Percentiles rank a stretch among this genome's conserved stretches.
Evolutionary conservation across 805 yeast species (phyloP).

Genomic region (Lipomyces mesembrius): DNA sequence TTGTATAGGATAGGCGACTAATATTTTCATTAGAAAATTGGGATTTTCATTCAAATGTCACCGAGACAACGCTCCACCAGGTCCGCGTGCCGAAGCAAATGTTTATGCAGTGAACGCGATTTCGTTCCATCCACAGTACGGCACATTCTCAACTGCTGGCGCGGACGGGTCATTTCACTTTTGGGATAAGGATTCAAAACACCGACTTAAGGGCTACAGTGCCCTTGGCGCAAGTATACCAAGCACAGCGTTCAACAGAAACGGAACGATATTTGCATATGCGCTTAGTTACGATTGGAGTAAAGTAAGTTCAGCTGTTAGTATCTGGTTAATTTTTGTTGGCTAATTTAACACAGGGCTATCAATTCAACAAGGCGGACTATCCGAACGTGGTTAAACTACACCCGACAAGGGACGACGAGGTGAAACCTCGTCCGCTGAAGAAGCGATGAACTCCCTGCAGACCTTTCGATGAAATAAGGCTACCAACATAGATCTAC

Average conservation of each 20-base stretch:
- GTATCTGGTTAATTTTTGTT: background rate
- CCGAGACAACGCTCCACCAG: constrained; percentile 66
- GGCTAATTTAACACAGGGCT: constrained; percentile 43
- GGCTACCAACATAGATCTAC: background rate
- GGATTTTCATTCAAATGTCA: constrained; percentile 91
- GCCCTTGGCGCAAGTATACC: constrained; percentile 66
- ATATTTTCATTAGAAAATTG: constrained; percentile 23
- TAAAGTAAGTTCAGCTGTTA: constrained; percentile 55
- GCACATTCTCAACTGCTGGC: constrained; percentile 93
- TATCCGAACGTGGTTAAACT: constrained; percentile 76
- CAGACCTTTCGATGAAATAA: background rate
- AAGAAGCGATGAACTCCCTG: constrained; percentile 12
- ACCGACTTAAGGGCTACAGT: constrained; percentile 81
- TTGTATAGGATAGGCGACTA: background rate
- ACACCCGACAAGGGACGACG: constrained; percentile 85
- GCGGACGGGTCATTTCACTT: constrained; percentile 91
- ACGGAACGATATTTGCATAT: constrained; percentile 85
- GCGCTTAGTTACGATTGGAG: constrained; percentile 96
- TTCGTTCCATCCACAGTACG: constrained; percentile 83
- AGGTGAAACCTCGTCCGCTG: constrained; percentile 45
- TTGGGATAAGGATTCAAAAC: constrained; percentile 95
- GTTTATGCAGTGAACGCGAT: constrained; percentile 82
- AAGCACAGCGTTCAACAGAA: constrained; percentile 77
- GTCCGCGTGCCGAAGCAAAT: constrained; percentile 58
- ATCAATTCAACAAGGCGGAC: constrained; percentile 73